phyloP scores from a whole-genome alignment of 305 asterid species.

The Fraxinus paxiana region DNA sequence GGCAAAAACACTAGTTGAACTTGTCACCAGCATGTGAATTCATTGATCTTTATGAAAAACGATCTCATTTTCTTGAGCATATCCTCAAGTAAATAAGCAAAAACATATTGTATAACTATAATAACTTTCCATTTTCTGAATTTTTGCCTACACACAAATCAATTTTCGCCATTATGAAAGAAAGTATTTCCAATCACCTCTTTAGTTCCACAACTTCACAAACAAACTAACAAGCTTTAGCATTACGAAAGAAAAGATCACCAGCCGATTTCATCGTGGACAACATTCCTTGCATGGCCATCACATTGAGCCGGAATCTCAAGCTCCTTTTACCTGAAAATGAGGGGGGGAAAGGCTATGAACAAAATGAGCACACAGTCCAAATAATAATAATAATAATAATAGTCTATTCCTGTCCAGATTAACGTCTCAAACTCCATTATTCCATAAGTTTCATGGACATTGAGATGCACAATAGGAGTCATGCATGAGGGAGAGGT shows the following conservation, averaged over 20 bases:
- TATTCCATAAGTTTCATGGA: background rate
- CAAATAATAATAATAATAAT: background rate
- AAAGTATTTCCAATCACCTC: background rate
- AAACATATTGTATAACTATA: background rate
- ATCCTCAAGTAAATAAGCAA: background rate
- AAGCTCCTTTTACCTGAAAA: slow-evolving; percentile 44
- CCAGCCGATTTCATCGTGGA: background rate
- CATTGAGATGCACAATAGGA: background rate
- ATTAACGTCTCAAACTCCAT: background rate
- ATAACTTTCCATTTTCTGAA: background rate
- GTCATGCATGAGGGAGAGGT: background rate
- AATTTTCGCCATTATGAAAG: background rate
- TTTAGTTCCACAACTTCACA: background rate
- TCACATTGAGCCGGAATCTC: slow-evolving; percentile 27
- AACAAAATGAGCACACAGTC: background rate
- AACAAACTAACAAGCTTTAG: background rate
- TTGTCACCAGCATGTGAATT: background rate
- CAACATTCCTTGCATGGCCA: slow-evolving; percentile 16
- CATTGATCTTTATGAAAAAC: background rate
- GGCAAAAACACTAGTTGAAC: background rate
- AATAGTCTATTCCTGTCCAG: background rate
- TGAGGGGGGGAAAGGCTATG: background rate
- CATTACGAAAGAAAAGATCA: background rate
- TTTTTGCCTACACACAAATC: background rate
- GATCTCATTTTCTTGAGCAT: background rate